A percentile compares a stretch with the other conserved stretches of the same genome.
Evolutionary conservation across 495 filamentous ascomycete species (phyloP).

Genomic region (Oidiodendron maius): DNA sequence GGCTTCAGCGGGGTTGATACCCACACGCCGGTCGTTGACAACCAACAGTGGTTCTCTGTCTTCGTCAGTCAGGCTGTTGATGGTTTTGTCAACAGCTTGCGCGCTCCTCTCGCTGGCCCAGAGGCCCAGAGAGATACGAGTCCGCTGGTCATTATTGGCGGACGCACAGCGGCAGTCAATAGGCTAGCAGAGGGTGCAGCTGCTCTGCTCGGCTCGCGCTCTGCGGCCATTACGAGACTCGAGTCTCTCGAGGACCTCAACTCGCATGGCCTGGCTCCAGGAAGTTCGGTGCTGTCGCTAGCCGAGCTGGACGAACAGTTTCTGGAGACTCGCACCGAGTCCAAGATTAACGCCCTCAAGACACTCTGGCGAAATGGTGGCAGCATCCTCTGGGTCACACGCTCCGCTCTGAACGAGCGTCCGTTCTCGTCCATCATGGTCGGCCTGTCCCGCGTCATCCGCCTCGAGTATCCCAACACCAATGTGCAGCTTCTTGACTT

Average conservation of each 20-base stretch:
- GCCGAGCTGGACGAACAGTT: conserved; percentile 36
- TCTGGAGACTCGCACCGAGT: conserved; percentile 29
- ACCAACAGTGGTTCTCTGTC: conserved; percentile 27
- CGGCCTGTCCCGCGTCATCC: conserved; percentile 7
- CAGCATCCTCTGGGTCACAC: conserved; percentile 20
- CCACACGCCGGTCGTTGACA: conserved; percentile 12
- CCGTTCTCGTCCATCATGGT: conserved; percentile 15
- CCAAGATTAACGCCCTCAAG: conserved; percentile 25
- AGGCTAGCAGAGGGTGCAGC: neutral
- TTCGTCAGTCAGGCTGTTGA: conserved; percentile 37
- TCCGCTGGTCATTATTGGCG: neutral
- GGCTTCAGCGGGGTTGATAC: conserved; percentile 45
- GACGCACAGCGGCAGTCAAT: neutral
- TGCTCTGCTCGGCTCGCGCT: neutral
- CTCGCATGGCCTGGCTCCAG: neutral
- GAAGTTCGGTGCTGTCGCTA: conserved; percentile 31
- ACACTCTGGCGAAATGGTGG: conserved; percentile 30
- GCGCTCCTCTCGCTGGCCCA: conserved; percentile 18
- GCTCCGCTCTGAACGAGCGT: neutral
- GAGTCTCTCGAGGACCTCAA: neutral
- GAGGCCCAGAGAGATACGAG: neutral
- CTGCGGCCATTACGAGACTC: neutral
- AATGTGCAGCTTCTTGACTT: conserved; percentile 5
- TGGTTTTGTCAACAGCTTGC: conserved; percentile 26
- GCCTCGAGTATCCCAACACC: neutral